Percentiles rank a stretch among this genome's conserved stretches.
phyloP scores from a whole-genome alignment of 202 grass and related monocot genomes.

The Carex sylvatica region DNA sequence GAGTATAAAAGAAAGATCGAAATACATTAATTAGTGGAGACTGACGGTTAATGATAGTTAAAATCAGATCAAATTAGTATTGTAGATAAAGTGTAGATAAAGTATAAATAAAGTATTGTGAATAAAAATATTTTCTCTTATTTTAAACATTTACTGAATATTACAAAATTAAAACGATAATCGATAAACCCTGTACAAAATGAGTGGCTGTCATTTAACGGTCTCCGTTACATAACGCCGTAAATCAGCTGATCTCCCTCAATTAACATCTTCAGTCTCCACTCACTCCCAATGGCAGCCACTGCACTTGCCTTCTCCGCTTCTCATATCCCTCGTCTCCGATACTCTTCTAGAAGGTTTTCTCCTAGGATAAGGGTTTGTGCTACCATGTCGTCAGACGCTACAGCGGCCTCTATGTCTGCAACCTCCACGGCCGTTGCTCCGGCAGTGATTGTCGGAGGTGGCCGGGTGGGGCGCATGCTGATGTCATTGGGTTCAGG shows the following conservation, averaged over 20 bases:
- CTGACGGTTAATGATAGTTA: too few species aligned
- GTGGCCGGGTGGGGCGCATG: slow-evolving; percentile 58
- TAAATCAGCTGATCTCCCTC: slow-evolving; percentile 1
- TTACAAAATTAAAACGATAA: not conserved
- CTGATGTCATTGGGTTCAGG: slow-evolving; percentile 59
- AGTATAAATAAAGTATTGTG: too few species aligned
- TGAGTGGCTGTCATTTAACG: slow-evolving; percentile 31
- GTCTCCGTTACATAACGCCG: slow-evolving; percentile 11
- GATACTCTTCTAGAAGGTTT: not conserved
- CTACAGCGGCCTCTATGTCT: slow-evolving; percentile 26
- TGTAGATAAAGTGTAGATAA: too few species aligned
- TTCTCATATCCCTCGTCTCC: slow-evolving; percentile 8
- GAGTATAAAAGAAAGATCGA: too few species aligned
- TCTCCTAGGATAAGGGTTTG: not conserved
- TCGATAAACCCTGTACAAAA: slow-evolving; percentile 27
- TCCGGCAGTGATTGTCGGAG: slow-evolving; percentile 67
- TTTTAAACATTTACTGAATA: too few species aligned
- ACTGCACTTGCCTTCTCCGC: slow-evolving; percentile 38
- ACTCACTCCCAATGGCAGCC: slow-evolving; percentile 31
- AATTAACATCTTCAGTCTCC: not conserved
- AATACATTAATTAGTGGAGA: too few species aligned
- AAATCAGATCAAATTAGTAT: too few species aligned
- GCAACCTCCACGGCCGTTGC: slow-evolving; percentile 32
- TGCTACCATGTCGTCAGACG: slow-evolving; percentile 32
- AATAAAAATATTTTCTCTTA: too few species aligned